Evolutionary conservation across 805 yeast species (phyloP).

Genomic region (Myxozyma melibiosi): DNA sequence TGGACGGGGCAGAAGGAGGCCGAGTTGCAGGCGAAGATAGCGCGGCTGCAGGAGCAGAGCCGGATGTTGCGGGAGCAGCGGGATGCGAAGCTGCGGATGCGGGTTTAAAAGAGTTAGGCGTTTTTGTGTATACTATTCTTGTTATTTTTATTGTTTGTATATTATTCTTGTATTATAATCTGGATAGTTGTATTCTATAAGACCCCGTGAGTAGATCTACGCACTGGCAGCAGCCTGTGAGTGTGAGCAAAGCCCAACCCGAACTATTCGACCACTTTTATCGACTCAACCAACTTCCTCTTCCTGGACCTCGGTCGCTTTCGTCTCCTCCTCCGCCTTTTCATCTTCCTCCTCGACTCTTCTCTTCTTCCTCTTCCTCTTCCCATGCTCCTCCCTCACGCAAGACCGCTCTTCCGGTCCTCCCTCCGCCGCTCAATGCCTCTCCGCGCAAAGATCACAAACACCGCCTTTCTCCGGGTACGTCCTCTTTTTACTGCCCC

Average conservation of each 20-base stretch:
- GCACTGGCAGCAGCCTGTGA: no score
- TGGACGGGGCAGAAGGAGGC: constrained; percentile 18
- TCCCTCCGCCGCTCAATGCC: constrained; percentile 26
- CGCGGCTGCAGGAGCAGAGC: constrained; percentile 28
- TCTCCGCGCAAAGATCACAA: constrained; percentile 29
- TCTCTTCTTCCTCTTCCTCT: constrained; percentile 34
- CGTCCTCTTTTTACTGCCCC: background rate
- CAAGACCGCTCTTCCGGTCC: constrained; percentile 18
- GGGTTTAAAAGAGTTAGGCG: background rate
- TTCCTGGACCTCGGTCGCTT: constrained; percentile 18
- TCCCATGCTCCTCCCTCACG: constrained; percentile 36
- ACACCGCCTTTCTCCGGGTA: constrained; percentile 23
- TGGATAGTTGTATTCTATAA: no score
- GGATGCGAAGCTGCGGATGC: constrained; percentile 21
- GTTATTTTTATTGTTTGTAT: background rate
- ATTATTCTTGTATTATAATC: no score
- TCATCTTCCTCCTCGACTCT: constrained; percentile 38
- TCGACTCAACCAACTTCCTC: background rate
- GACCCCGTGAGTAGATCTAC: no score
- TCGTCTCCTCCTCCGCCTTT: constrained; percentile 40
- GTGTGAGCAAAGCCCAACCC: no score
- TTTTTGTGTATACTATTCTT: background rate
- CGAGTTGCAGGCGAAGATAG: constrained; percentile 19
- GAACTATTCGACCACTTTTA: no score
- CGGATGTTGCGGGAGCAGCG: constrained; percentile 19